Evolutionary conservation across 805 yeast species (phyloP), one percentile per base, ranked within the genome.

Genomic region (Saccharomycopsis fodiens): DNA sequence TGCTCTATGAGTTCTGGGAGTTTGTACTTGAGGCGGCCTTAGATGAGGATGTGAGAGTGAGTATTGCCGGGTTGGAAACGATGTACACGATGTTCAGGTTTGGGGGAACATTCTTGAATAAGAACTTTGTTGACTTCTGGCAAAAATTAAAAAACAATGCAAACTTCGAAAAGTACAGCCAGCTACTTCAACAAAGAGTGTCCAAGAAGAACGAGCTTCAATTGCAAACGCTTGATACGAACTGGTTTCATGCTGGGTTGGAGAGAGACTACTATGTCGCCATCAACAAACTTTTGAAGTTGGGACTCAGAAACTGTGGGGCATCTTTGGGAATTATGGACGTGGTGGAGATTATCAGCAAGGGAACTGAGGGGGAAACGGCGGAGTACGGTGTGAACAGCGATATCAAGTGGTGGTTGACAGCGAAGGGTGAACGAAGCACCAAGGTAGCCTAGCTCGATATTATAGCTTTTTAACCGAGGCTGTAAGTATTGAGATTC

Each of bases 1-100:
- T 69, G 1, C 64, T 73, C 3, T 76, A 79, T n/a, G 62, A 69
- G 2, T 51, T 69, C 1, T 79, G 85, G 84, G 75, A 77, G 2
- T 59, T 67, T 2, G 57, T 72, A 2, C 49, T 61, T 7, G 45
- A 47, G 27, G 36, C 37, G 20, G 35, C 48, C 16, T 41, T 42
- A 20, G 21, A 16, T 30, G 52, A 54, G 2, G 66, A 65, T 48
- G 39, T 55, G 4, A 61, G 63, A 42, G 47, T 69, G 4, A 55
- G 62, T 3, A 52, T 57, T 1, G 45, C 54, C 4, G 58, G 69
- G 1, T 35, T 68, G 2, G 57, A 57, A 3, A 58, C 62, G 1
- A 45, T 65, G 4, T 34, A 44, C 2, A 45, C 50, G 10, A 43
- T 68, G 23, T 47, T 70, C 1, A 57, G 57, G 31, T 70, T 61